Conservation (phyloP, 2,329 filamentous ascomycete genomes). For the Fusarium vanettenii region DNA sequence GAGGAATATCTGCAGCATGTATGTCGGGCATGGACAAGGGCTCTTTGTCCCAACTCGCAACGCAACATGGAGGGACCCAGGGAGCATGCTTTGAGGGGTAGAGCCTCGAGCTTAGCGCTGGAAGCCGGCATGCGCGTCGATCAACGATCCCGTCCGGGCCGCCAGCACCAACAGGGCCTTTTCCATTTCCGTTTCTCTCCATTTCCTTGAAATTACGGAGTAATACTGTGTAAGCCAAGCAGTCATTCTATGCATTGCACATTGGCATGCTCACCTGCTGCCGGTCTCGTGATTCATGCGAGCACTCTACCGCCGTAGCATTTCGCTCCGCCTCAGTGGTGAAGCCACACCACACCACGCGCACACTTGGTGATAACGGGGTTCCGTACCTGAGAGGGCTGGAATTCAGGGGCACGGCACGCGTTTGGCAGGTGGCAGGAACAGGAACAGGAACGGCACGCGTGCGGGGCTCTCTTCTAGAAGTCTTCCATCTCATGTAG, state of each 20-base stretch:
- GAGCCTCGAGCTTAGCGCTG: conserved; percentile 35
- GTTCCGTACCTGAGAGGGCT: conserved; percentile 3
- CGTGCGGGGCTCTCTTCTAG: conserved; percentile 43
- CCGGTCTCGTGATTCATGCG: not conserved
- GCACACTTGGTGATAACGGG: not conserved
- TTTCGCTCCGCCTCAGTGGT: not conserved
- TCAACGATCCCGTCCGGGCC: conserved; percentile 43
- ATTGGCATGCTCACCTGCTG: not conserved
- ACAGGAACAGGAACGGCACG: conserved; percentile 14
- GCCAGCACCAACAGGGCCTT: conserved; percentile 29
- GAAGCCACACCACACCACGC: not conserved
- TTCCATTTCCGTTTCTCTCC: conserved; percentile 15
- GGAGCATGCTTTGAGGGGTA: conserved; percentile 7
- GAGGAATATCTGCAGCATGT: conserved; percentile 3
- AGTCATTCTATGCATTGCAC: not conserved
- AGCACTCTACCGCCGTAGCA: not conserved
- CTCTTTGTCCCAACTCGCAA: not conserved
- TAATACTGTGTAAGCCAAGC: not conserved
- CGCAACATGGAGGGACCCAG: not conserved
- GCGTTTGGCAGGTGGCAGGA: conserved; percentile 27
- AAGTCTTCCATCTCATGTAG: conserved; percentile 37
- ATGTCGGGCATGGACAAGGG: conserved; percentile 13
- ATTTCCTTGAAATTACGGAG: not conserved
- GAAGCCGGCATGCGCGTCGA: conserved; percentile 35
- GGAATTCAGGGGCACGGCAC: conserved; percentile 17